Evolutionary conservation across 805 yeast genomes (phyloP).

Genomic region (Dipodascopsis tothii): DNA sequence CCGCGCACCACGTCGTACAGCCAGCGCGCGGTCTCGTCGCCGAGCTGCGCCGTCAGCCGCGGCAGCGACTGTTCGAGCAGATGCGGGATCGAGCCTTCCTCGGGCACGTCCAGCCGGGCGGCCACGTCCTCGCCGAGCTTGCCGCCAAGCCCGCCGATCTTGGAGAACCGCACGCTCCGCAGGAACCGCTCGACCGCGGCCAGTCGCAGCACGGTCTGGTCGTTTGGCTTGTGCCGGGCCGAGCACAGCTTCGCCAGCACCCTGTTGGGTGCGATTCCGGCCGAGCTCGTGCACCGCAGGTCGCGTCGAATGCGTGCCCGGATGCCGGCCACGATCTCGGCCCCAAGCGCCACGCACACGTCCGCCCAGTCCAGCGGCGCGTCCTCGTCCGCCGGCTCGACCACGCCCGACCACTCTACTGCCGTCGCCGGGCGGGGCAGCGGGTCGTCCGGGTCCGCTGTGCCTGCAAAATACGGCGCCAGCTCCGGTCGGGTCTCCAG

Average conservation of each 20-base stretch:
- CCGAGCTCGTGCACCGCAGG: constrained; percentile 79
- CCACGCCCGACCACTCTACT: constrained; percentile 29
- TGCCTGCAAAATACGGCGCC: not conserved
- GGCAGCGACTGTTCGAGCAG: constrained; percentile 43
- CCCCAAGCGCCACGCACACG: constrained; percentile 57
- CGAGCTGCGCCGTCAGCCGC: constrained; percentile 35
- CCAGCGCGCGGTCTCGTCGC: constrained; percentile 45
- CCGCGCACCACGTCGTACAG: constrained; percentile 65
- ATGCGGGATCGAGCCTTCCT: constrained; percentile 40
- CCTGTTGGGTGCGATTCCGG: constrained; percentile 74
- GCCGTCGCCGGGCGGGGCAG: constrained; percentile 44
- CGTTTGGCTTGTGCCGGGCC: constrained; percentile 75
- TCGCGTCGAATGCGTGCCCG: constrained; percentile 46
- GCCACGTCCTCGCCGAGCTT: constrained; percentile 61
- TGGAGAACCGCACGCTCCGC: constrained; percentile 53
- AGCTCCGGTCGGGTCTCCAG: constrained; percentile 48
- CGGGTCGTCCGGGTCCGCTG: constrained; percentile 19
- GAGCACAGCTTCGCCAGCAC: constrained; percentile 81
- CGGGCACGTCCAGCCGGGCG: constrained; percentile 46
- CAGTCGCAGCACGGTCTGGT: constrained; percentile 67
- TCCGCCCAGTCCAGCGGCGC: constrained; percentile 69
- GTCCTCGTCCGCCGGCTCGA: constrained; percentile 24
- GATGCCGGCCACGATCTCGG: constrained; percentile 48
- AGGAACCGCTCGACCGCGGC: constrained; percentile 47
- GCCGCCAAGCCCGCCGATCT: constrained; percentile 89